phyloP scores from a whole-genome alignment of 352 stramenopile species.

The Globisporangium mamillatum region DNA sequence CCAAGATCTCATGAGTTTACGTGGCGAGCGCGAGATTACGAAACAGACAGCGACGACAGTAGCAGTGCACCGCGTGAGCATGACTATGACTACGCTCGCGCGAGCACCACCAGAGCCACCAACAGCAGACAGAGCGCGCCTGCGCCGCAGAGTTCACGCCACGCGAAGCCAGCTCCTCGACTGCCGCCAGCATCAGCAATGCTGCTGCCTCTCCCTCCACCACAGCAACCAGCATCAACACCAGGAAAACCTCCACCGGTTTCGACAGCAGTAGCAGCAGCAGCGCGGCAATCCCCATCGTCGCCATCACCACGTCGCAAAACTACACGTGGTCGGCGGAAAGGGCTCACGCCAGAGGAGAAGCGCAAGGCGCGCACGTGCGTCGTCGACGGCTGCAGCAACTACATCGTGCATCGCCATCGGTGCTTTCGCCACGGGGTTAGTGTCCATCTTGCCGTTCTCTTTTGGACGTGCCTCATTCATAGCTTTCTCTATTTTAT shows the following conservation, averaged over 20 bases:
- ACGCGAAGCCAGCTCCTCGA: neutral
- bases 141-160: neutral
- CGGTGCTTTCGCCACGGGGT: conserved; percentile 44
- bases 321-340: neutral
- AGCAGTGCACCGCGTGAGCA: neutral
- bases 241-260: neutral
- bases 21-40: neutral
- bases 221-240: neutral
- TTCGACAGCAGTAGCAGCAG: neutral
- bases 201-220: neutral
- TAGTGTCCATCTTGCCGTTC: conserved; percentile 2
- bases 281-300: neutral
- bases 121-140: neutral
- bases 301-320: neutral
- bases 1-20: neutral
- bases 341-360: conserved; percentile 23
- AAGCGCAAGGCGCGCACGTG: conserved; percentile 35
- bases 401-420: conserved; percentile 47
- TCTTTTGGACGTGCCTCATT: neutral
- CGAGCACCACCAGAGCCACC: neutral
- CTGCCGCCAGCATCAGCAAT: neutral
- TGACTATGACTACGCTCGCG: neutral
- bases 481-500: neutral
- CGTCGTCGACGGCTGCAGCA: conserved; percentile 32
- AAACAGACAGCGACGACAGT: neutral